Conservation (phyloP, 2,329 filamentous ascomycete species). For the Diaporthe vaccinii region DNA sequence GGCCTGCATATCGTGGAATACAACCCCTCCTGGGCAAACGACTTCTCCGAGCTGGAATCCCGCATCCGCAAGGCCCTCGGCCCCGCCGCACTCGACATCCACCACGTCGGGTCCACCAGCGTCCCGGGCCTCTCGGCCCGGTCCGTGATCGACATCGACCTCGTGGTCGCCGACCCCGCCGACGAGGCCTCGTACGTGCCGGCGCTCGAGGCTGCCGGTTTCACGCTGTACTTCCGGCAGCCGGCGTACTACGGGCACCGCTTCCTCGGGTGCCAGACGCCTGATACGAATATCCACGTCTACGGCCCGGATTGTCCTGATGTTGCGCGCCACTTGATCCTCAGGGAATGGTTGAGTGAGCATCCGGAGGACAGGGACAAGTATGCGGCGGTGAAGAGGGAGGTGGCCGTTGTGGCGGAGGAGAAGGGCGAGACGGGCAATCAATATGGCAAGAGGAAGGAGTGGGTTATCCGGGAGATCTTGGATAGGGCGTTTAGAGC, state of each 20-base stretch:
- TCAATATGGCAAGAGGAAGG: slow-evolving; percentile 14
- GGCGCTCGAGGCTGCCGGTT: slow-evolving; percentile 58
- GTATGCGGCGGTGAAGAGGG: slow-evolving; percentile 57
- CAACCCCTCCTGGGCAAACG: neutral
- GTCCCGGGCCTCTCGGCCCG: slow-evolving; percentile 64
- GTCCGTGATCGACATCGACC: slow-evolving; percentile 65
- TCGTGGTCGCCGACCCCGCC: slow-evolving; percentile 56
- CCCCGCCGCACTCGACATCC: slow-evolving; percentile 51
- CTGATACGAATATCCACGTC: slow-evolving; percentile 63
- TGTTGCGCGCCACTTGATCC: slow-evolving; percentile 57
- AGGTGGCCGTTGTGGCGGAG: slow-evolving; percentile 38
- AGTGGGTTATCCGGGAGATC: slow-evolving; percentile 13
- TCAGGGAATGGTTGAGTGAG: slow-evolving; percentile 59
- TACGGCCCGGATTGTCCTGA: slow-evolving; percentile 59
- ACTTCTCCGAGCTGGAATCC: slow-evolving; percentile 38
- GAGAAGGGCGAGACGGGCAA: slow-evolving; percentile 6
- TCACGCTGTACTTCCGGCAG: slow-evolving; percentile 61
- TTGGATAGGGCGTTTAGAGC: slow-evolving; percentile 45
- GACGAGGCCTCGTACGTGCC: slow-evolving; percentile 59
- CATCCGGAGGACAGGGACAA: slow-evolving; percentile 54
- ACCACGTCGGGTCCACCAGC: slow-evolving; percentile 65
- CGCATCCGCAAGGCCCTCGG: slow-evolving; percentile 54
- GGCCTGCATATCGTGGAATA: slow-evolving; percentile 14
- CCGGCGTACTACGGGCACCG: slow-evolving; percentile 63
- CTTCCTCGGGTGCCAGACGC: slow-evolving; percentile 56